Evolutionary conservation across 257 asterid genomes (phyloP), one percentile per base, ranked within the genome.

Genomic region (Solanum paucissectum): DNA sequence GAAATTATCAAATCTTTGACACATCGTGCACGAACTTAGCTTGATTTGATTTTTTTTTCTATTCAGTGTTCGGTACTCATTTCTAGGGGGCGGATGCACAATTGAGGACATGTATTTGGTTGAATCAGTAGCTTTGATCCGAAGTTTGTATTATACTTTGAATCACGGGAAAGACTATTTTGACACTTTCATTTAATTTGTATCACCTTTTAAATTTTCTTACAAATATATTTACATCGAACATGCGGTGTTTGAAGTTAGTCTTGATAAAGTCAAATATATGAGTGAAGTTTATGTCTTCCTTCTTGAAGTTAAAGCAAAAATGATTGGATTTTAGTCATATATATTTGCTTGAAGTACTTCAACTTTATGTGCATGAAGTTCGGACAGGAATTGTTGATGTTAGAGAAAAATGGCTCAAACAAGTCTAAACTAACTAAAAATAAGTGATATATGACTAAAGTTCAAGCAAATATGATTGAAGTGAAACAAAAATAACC

Each of bases 31-130:
- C 83, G 6, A 38, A 13, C 6, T n/a, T 40, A 64, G 1, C 33
- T 75, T 36, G 46, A 20, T 18, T 34, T 71, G 4, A 4, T 1
- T 20, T 36, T 18, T 23, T 72, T 33, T 20, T 0, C 0, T 3
- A 5, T 9, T 73, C 7, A 6, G 4, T 20, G 44, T 72, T 9
- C 6, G 9, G 0, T 72, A 72, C 7, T 72, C 8, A 20, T 34
- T 7, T 29, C 2, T 14, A 3, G 3, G 2, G 13, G n/a, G 0
- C 3, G 3, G 3, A 1, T 32, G 0, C 4, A 3, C 12, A 71
- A 69, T 32, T 71, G 76, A 71, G n/a, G n/a, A 0, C 36, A 71
- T 9, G 25, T 16, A 9, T 72, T 4, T 72, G 44, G 38, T 4
- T 33, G 25, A 72, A 16, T 72, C 4, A 9, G 1, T 18, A 33